Base-by-base conservation (phyloP, 169 alveolate species). In the Plasmodium vinckei region DNA sequence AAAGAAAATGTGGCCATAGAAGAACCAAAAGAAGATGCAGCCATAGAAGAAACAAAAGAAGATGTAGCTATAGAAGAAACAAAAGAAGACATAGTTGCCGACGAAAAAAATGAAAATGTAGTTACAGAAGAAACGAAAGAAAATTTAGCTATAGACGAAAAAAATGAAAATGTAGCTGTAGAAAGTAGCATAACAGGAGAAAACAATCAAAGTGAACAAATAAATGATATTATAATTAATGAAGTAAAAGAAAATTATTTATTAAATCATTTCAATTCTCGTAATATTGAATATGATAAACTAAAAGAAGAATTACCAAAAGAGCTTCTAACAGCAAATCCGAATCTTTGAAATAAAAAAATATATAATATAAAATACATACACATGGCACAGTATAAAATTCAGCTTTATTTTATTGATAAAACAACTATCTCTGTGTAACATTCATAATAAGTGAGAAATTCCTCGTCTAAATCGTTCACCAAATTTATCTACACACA, bases 241-340 rank as follows among this genome's bases (percentile, higher is more conserved):
- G 72, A 56, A 63, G 88, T 47, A 49, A 75, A 64, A 17, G 59
- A 61, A 64, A 77, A 77, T 57, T 77, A 77, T 69, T 46, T 63
- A 49, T 64, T 77, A 64, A 77, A 64, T 49, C 88, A 77, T 47
- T 77, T 77, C 46, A 77, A 64, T 51, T 77, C 88, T 56, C 77
- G 88, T 44, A 77, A 69, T 68, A 77, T 77, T 23, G 88, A 77
- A 77, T 57, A 77, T 54, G 88, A 77, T 64, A 64, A 77, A 59
- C 60, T 77, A 51, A 54, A 77, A 64, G 88, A 77, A 47, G 88
- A 77, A 77, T 49, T 77, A 4, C 88, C 88, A 12, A 63, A 39
- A 12, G 88, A 77, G 65, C 57, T 77, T 17, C 42, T 77, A 77
- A 77, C 17, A 63, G 23, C 47, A 63, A 77, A 64, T 63, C 33